phyloP scores from a whole-genome alignment of 2,329 filamentous ascomycete genomes.

The Seiridium cupressi region DNA sequence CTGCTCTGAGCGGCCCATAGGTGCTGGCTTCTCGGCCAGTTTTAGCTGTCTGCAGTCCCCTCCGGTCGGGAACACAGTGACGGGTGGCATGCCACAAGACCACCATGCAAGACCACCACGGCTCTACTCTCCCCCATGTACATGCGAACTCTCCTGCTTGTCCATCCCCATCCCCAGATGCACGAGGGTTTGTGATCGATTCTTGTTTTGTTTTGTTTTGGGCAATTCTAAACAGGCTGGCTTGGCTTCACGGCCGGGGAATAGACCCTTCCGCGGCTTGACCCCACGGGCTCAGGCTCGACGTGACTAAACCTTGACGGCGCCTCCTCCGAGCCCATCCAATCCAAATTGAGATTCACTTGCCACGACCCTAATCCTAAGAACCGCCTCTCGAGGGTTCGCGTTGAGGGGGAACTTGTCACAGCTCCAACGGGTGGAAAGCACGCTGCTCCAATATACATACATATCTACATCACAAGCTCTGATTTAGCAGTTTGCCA shows the following conservation, averaged over 20 bases:
- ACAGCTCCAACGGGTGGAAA: background rate
- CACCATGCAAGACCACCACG: too few species aligned
- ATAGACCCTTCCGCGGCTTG: background rate
- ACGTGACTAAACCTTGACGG: slow-evolving; percentile 7
- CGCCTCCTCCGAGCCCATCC: slow-evolving; percentile 3
- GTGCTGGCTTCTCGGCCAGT: background rate
- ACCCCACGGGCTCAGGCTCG: slow-evolving; percentile 3
- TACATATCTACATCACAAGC: background rate
- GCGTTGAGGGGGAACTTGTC: background rate
- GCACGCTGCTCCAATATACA: background rate
- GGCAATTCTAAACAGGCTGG: background rate
- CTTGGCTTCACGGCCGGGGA: background rate
- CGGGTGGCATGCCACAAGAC: too few species aligned
- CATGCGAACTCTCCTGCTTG: too few species aligned
- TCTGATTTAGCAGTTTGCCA: background rate
- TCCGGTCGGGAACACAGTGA: background rate
- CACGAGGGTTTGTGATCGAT: too few species aligned
- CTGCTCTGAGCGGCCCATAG: too few species aligned
- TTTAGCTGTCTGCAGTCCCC: background rate
- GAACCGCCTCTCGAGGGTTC: background rate
- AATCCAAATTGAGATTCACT: slow-evolving; percentile 7
- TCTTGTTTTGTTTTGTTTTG: too few species aligned
- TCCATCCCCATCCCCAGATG: too few species aligned
- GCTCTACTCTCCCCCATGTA: too few species aligned
- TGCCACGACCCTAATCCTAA: slow-evolving; percentile 2